Base-by-base conservation (phyloP, 257 asterid genomes). In the Fraxinus americana region DNA sequence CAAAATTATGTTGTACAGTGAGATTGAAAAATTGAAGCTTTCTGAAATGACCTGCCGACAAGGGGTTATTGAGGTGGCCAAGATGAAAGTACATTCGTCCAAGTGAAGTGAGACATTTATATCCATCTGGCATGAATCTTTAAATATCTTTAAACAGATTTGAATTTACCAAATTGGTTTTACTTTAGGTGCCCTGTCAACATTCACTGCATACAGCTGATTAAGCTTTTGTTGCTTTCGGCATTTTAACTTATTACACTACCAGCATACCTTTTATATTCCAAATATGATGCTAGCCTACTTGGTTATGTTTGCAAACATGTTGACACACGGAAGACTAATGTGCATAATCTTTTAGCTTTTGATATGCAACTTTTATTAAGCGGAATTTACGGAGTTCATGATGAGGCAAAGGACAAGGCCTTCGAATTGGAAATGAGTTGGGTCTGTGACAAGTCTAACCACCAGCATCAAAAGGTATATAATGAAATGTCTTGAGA, bases 341-440 rank as follows among this genome's bases (percentile, higher is more conserved):
- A 68, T 39, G 32, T 94, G 27, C 27, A 25, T 25, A 25, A 6
- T 39, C 11, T 48, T 80, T 35, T 50, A 48, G 35, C 76, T 45
- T 38, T 71, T 75, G 77, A 45, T 78, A 12, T 48, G 38, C 34
- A 35, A 72, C 79, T 74, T 45, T 74, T 52, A 39, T 34, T 81
- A 21, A 34, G 48, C 92, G 93, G 99, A 82, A 93, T 95, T 65
- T 95, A 90, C 38, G 97, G 98, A 16, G 97, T 95, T 34, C 99
- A 95, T 61, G 99, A 95, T 67, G 98, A 95, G 86, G 99, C 97
- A 4, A 95, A 95, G 85, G 99, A 95, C 91, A 95, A 95, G 91
- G 99, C 96, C 68, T 95, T 95, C 78, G 99, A 95, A 79, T 67
- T 95, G 89, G 99, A 95, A 82, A 84, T 93, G 97, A 91, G 98